Base-by-base conservation (phyloP, 2,329 filamentous ascomycete species). In the Microdochium paspali region DNA sequence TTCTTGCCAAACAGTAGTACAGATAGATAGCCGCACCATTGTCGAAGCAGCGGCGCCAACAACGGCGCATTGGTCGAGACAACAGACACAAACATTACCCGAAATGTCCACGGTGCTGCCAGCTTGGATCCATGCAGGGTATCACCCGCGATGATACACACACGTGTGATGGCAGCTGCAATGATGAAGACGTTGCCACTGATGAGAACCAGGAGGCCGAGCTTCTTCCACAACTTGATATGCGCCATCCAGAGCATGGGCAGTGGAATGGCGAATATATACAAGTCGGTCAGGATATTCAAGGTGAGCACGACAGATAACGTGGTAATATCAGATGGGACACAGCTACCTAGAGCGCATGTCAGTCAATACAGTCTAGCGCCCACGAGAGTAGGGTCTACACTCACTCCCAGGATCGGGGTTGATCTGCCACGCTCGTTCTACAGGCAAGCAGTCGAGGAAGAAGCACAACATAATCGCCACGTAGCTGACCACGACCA, bases 361-460 rank as follows among this genome's bases (percentile, higher is more conserved):
- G 26, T 49, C n/a, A 46, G 44, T 30, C 6, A 20, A n/a, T 6
- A 10, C 46, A 44, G 18, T 35, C 20, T 4, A 7, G 12, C 42
- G 18, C 2, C 20, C 3, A 12, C 18, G 3, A 6, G 6, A 10
- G 13, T 5, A 9, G 24, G 10, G 39, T 12, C 15, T 7, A 12
- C 13, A 65, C 72, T 54, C 56, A 76, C 73, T 70, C 10, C 78
- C 76, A 1, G 78, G 78, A 25, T 82, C 60, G 0, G 79, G 79
- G 46, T 71, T 63, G 44, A 82, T 79, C 57, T 82, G 76, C 77
- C 78, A 82, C 54, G 77, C 75, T 32, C 68, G 69, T 24, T 63
- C 52, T 46, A 82, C 69, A 0, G 77, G 77, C 23, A 66, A 66
- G 52, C 79, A 82, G 7, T 70, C 69, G 3, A 75, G 62, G 13